Conservation (phyloP, 2,329 filamentous ascomycete genomes). For the Nectriaceae sp. region DNA sequence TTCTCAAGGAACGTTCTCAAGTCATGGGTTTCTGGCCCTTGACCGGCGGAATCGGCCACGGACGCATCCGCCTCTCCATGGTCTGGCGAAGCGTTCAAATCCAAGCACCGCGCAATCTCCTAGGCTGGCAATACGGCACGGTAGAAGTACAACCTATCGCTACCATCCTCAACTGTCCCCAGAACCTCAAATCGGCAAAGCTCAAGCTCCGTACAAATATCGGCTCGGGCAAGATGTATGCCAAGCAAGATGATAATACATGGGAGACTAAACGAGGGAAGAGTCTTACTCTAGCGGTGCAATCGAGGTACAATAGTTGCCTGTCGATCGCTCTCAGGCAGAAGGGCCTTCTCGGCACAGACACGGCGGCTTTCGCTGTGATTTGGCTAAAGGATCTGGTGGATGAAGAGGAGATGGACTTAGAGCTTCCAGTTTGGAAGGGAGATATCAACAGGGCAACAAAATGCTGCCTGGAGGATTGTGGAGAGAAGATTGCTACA, state of each 20-base stretch:
- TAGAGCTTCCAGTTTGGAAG: constrained; percentile 66
- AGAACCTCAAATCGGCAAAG: constrained; percentile 49
- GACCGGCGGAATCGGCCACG: constrained; percentile 72
- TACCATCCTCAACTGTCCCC: constrained; percentile 45
- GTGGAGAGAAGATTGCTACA: constrained; percentile 50
- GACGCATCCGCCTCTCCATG: constrained; percentile 68
- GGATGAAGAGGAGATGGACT: constrained; percentile 64
- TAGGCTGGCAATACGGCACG: constrained; percentile 74
- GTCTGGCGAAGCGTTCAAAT: constrained; percentile 72
- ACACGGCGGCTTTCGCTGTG: constrained; percentile 61
- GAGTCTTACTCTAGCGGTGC: constrained; percentile 53
- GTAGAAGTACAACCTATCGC: constrained; percentile 60
- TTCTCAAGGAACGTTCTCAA: constrained; percentile 65
- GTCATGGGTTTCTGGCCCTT: constrained; percentile 67
- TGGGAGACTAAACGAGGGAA: constrained; percentile 55
- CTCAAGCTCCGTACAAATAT: constrained; percentile 63
- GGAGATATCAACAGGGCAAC: constrained; percentile 53
- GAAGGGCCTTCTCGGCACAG: constrained; percentile 47
- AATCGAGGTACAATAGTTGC: constrained; percentile 57
- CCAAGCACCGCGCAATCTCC: constrained; percentile 56
- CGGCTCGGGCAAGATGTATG: constrained; percentile 59
- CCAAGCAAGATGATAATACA: constrained; percentile 43
- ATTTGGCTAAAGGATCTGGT: constrained; percentile 70
- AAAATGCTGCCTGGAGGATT: constrained; percentile 42
- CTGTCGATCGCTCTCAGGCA: constrained; percentile 58